These are phyloP conservation scores for Microcyclosporella mali DNA, from an alignment of 2,329 filamentous ascomycete species.

Conservation along the genomic window DNA sequence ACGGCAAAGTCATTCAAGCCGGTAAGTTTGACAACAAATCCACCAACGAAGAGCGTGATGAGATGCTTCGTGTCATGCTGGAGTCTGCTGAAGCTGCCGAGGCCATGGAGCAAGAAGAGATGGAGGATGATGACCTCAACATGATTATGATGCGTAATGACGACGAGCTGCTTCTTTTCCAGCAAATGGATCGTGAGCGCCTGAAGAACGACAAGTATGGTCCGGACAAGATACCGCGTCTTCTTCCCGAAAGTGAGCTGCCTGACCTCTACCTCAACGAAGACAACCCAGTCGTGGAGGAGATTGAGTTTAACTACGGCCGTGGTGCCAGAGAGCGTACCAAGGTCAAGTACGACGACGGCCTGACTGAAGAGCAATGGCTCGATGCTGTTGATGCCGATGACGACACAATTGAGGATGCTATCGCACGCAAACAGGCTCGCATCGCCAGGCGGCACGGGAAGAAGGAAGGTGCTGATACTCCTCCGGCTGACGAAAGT, in stretches of 20 bases:
- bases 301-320: constrained; percentile 70
- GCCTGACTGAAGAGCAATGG: constrained; percentile 98
- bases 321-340: constrained; percentile 93
- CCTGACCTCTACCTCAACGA: constrained; percentile 92
- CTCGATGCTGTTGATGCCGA: constrained; percentile 95
- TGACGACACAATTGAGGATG: constrained; percentile 88
- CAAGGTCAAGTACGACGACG: constrained; percentile 91
- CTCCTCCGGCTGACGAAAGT: constrained; percentile 61
- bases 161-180: constrained; percentile 70
- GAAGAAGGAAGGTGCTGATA: constrained; percentile 64
- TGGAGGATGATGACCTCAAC: constrained; percentile 97
- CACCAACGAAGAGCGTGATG: constrained; percentile 95
- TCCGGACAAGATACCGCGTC: constrained; percentile 63
- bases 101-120: constrained; percentile 82
- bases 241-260: constrained; percentile 81
- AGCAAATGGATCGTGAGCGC: constrained; percentile 74
- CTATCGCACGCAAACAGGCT: constrained; percentile 82
- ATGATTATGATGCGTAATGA: constrained; percentile 87
- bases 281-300: constrained; percentile 71
- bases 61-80: constrained; percentile 86
- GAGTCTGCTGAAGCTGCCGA: constrained; percentile 68
- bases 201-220: constrained; percentile 64
- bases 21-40: constrained; percentile 99
- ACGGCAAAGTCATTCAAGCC: constrained; percentile 98
- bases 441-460: constrained; percentile 71